Base-by-base conservation (phyloP, 768 basidiomycete genomes). In the Pisolithus marmoratus region DNA sequence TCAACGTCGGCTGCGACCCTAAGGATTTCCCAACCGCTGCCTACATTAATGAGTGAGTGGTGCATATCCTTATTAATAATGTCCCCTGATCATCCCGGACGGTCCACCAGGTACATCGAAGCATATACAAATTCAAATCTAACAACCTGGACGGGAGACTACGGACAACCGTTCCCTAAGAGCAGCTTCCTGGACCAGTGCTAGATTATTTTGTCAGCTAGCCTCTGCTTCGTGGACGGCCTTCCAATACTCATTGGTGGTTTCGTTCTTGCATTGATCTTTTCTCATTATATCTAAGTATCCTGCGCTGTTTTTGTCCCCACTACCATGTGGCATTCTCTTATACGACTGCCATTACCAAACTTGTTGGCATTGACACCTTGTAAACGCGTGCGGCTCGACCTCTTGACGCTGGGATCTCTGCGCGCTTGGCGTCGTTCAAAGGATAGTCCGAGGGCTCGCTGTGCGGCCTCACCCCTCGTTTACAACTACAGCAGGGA, bases 1-100 rank as follows among this genome's bases (percentile, higher is more conserved):
- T 81, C 52, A 94, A 93, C 64, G 76, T 91, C 48, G 93, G 94
- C 15, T 97, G 94, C 63, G 84, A 89, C 63, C 94, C 94, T 12
- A 62, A 70, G 42, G 78, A 81, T 41, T 87, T 79, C 65, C 94
- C 95, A 1, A 97, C 95, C 0, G 69, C 77, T 46, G 75, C 77
- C 12, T 97, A 97, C 66, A 97, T 95, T 65, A 71, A 85, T 45
- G 67, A 80, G 80, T 87, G 57, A 49, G 79, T 66, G 40, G n/a
- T 34, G 20, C 40, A 12, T 38, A 19, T 2, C 12, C 44, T 27
- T 20, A 14, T 9, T 45, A 8, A 46, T 17, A n/a, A 36, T 9
- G 1, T 19, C 31, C 6, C 34, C 12, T 34, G 12, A 14, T 20
- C 29, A 8, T 48, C 37, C 53, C 60, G 51, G 58, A 8, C 22